Evolutionary conservation across 306 rosid genomes (phyloP).

Genomic region (Malus asiatica): DNA sequence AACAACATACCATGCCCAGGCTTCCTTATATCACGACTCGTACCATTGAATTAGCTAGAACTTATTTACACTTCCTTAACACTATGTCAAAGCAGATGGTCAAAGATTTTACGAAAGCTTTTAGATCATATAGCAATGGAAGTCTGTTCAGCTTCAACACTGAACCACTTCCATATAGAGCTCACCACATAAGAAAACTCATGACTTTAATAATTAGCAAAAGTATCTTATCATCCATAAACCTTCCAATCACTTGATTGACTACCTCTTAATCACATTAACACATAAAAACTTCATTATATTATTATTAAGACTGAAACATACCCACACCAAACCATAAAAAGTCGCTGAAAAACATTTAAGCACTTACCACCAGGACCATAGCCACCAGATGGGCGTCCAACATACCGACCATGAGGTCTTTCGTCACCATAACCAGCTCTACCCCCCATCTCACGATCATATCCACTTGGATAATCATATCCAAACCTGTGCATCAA

Average conservation of each 20-base stretch:
- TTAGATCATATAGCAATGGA: background rate
- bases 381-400: slow-evolving; percentile 62
- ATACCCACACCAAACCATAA: background rate
- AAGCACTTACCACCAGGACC: slow-evolving; percentile 45
- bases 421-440: slow-evolving; percentile 71
- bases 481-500: slow-evolving; percentile 53
- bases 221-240: background rate
- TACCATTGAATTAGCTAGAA: background rate
- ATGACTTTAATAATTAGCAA: background rate
- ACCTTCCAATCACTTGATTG: background rate
- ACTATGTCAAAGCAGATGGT: background rate
- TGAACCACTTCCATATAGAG: background rate
- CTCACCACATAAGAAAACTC: background rate
- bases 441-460: slow-evolving; percentile 74
- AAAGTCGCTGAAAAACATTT: background rate
- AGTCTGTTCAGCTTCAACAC: background rate
- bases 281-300: background rate
- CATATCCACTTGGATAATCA: slow-evolving; percentile 76
- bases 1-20: background rate
- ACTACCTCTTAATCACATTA: background rate
- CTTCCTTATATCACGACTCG: background rate
- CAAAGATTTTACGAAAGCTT: background rate
- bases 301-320: background rate
- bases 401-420: slow-evolving; percentile 69
- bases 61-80: background rate